Conservation (phyloP, 305 asterid genomes). For the Rubia tinctorum region DNA sequence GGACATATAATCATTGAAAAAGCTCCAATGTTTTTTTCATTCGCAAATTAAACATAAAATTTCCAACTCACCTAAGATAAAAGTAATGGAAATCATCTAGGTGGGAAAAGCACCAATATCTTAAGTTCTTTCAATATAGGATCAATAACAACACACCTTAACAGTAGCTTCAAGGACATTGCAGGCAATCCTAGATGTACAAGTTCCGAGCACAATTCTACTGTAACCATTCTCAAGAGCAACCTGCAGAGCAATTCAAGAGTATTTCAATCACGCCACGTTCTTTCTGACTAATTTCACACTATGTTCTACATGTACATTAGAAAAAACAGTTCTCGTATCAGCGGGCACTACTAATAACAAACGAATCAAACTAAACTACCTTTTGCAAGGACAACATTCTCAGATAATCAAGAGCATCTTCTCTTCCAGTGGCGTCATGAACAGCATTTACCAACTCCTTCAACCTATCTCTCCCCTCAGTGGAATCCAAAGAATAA, state of each 20-base stretch:
- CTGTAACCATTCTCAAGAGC: slow-evolving; percentile 81
- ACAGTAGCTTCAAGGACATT: slow-evolving; percentile 95
- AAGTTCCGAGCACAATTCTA: slow-evolving; percentile 65
- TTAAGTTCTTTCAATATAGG: neutral
- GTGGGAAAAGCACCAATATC: neutral
- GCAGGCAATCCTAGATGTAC: slow-evolving; percentile 70
- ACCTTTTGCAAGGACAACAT: slow-evolving; percentile 75
- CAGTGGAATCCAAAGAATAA: slow-evolving; percentile 38
- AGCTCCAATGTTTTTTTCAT: neutral
- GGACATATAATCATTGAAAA: neutral
- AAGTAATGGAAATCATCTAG: neutral
- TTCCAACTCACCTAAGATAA: neutral
- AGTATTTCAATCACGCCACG: neutral
- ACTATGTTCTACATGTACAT: no score
- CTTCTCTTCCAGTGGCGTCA: slow-evolving; percentile 89
- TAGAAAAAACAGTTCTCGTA: no score
- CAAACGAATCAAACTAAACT: neutral
- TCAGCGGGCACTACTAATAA: neutral
- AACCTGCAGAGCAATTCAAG: slow-evolving; percentile 41
- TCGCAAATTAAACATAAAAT: neutral
- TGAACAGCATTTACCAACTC: slow-evolving; percentile 41
- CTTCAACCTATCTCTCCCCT: slow-evolving; percentile 46
- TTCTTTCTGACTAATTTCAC: no score
- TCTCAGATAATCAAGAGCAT: slow-evolving; percentile 58
- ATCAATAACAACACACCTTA: slow-evolving; percentile 44